A percentile compares a stretch with the other conserved stretches of the same genome.
These are phyloP conservation scores for Lentinula raphanica DNA, from an alignment of 768 basidiomycete genomes.

Conservation along the genomic window DNA sequence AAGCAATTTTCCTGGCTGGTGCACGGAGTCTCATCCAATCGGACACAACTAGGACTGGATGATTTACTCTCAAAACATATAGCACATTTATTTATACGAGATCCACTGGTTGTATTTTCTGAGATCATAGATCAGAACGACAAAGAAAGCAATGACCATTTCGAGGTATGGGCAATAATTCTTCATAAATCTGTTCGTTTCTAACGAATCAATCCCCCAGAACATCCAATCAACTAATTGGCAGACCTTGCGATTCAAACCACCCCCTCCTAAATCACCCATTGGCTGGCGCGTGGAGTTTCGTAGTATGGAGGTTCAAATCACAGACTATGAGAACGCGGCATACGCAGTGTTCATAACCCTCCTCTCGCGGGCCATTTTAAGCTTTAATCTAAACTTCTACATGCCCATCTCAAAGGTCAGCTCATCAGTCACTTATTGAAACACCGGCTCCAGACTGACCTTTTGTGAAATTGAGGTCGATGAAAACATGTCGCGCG, in stretches of 20 bases:
- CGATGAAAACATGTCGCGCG: slow-evolving; percentile 92
- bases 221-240: slow-evolving; percentile 99
- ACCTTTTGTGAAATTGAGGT: slow-evolving; percentile 55
- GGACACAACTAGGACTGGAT: slow-evolving; percentile 90
- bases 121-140: slow-evolving; percentile 95
- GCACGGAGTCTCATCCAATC: background rate
- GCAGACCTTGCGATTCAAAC: slow-evolving; percentile 99
- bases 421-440: background rate
- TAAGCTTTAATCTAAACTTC: slow-evolving; percentile 87
- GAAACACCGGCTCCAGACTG: background rate
- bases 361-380: slow-evolving; percentile 87
- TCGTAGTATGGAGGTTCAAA: slow-evolving; percentile 97
- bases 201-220: slow-evolving; percentile 31
- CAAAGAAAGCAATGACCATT: slow-evolving; percentile 82
- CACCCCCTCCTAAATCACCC: slow-evolving; percentile 85
- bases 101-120: slow-evolving; percentile 91
- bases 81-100: slow-evolving; percentile 94
- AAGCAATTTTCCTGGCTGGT: background rate
- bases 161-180: slow-evolving; percentile 61
- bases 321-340: slow-evolving; percentile 99
- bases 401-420: slow-evolving; percentile 98
- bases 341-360: slow-evolving; percentile 95
- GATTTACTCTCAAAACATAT: slow-evolving; percentile 85
- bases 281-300: slow-evolving; percentile 99
- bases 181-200: background rate